Base-by-base conservation (phyloP, 169 alveolate genomes). In the Toxoplasma gondii region DNA sequence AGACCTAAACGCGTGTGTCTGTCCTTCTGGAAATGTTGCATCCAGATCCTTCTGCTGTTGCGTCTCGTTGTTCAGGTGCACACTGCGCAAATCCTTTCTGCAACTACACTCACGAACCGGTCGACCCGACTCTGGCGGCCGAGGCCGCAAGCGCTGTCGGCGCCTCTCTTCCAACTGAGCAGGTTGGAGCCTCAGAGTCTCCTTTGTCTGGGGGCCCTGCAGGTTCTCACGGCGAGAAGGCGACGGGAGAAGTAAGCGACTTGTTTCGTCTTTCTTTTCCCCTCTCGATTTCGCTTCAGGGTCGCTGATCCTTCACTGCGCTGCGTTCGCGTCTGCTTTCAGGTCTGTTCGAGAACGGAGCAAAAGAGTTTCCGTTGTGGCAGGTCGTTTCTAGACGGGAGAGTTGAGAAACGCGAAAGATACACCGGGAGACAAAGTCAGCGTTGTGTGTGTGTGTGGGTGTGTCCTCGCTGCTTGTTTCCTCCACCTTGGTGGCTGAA, bases 1-100 rank as follows among this genome's bases (percentile, higher is more conserved):
- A 12, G 58, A 49, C 58, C 58, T 49, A 49, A 49, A 49, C 12
- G 58, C 12, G 4, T 49, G 58, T 49, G 12, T 49, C 22, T 49
- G 58, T 49, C n/a, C n/a, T n/a, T n/a, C n/a, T n/a, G n/a, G 9
- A 12, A 34, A 34, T 17, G 44, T 16, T 34, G 22, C 84, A n/a
- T 12, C n/a, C 16, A 16, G 70, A 44, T 74, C 27, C 1, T 10
- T 31, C 19, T 2, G 44, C 1, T n/a, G 1, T 19, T 10, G 9
- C 44, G 17, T 31, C 44, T 22, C 27, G 12, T 9, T 36, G 5
- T 74, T 31, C 84, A 74, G 84, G 84, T 44, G 22, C 84, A 17
- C 81, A 83, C 88, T 92, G 94, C 80, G 87, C 86, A 36, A 92
- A 92, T n/a, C 92, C 94, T 0, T 81, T 80, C 88, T 92, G 94